A percentile compares a stretch with the other conserved stretches of the same genome.
Evolutionary conservation across 1,284 basidiomycete genomes (phyloP).

Genomic region (Xerocomus minutiporus): DNA sequence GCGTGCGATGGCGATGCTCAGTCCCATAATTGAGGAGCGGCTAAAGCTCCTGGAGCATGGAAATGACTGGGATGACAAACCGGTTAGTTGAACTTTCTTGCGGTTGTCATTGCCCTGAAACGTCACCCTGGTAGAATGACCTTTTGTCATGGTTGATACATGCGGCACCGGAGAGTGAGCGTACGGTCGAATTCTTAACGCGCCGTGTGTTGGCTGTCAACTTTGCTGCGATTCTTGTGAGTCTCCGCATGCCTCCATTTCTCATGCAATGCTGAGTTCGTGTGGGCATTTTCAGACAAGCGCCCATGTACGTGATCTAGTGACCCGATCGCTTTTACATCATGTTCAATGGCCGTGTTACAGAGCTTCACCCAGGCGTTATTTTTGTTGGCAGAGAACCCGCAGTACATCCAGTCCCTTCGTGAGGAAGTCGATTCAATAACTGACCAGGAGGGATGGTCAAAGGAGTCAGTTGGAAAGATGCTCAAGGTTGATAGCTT

Average conservation of each 20-base stretch:
- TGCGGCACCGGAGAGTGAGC: constrained; percentile 28
- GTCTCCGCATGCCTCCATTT: neutral
- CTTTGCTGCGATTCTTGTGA: constrained; percentile 38
- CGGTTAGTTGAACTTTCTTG: constrained; percentile 24
- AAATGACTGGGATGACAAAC: constrained; percentile 36
- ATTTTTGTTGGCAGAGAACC: constrained; percentile 35
- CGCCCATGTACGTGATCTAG: constrained; percentile 9
- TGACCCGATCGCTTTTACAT: neutral
- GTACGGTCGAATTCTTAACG: constrained; percentile 29
- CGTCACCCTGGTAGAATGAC: neutral
- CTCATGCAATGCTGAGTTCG: neutral
- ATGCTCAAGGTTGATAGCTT: constrained; percentile 47
- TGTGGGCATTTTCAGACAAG: constrained; percentile 9
- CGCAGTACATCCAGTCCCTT: constrained; percentile 35
- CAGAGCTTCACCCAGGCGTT: constrained; percentile 35
- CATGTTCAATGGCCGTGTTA: neutral
- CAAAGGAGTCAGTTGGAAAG: constrained; percentile 36
- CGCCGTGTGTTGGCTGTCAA: constrained; percentile 34
- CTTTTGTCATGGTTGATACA: constrained; percentile 44
- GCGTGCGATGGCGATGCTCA: constrained; percentile 26
- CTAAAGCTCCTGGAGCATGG: constrained; percentile 30
- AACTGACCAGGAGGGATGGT: constrained; percentile 37
- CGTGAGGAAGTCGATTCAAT: constrained; percentile 40
- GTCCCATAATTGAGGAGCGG: constrained; percentile 37
- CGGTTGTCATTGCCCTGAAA: constrained; percentile 17